Percentiles rank a stretch among this genome's conserved stretches.
phyloP scores from a whole-genome alignment of 805 yeast species.

The Candida silvicultrix region DNA sequence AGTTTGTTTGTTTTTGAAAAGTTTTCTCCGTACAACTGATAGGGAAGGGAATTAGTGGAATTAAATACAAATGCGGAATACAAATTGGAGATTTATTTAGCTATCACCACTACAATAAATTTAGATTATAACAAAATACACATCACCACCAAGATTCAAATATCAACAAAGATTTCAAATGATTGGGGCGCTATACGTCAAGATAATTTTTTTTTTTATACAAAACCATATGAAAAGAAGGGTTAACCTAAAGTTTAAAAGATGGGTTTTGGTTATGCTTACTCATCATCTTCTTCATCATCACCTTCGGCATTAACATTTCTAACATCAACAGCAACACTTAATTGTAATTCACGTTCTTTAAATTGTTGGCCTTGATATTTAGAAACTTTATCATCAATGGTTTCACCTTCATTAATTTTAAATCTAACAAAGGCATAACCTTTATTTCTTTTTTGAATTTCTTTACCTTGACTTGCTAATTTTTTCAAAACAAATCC shows the following conservation, averaged over 20 bases:
- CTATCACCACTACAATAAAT: too few relatives aligned
- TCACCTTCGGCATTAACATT: constrained; percentile 23
- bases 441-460: constrained; percentile 48
- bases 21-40: too few relatives aligned
- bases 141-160: not conserved
- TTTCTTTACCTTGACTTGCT: constrained; percentile 37
- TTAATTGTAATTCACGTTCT: constrained; percentile 62
- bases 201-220: too few relatives aligned
- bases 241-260: too few relatives aligned
- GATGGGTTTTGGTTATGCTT: too few relatives aligned
- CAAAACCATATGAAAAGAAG: too few relatives aligned
- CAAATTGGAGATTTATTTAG: too few relatives aligned
- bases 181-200: too few relatives aligned
- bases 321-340: constrained; percentile 64
- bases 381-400: constrained; percentile 60
- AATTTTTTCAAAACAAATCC: constrained; percentile 35
- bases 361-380: constrained; percentile 61
- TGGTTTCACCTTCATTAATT: constrained; percentile 29
- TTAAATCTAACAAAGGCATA: constrained; percentile 55
- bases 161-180: not conserved
- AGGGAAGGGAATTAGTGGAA: too few relatives aligned
- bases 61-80: too few relatives aligned
- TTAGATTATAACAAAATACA: too few relatives aligned
- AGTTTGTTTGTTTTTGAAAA: too few relatives aligned
- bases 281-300: constrained; percentile 10